Evolutionary conservation across 2,329 filamentous ascomycete species (phyloP), one percentile per base, ranked within the genome.

Genomic region (Albifimbria verrucaria): DNA sequence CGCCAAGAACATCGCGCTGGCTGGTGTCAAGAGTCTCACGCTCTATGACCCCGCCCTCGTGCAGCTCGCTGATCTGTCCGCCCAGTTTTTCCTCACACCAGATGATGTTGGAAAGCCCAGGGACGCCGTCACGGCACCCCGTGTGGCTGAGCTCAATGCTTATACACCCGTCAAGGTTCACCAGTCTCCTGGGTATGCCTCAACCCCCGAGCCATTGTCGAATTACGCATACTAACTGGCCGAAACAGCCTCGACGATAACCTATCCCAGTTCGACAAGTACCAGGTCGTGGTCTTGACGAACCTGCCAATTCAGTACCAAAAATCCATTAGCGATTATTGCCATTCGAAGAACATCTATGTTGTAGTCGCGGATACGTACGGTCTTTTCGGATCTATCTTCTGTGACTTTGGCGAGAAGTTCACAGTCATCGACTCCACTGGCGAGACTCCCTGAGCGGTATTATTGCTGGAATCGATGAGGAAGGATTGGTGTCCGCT

Each of bases 1-100:
- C 64, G 93, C 94, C 67, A 99, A 99, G 82, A 99, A 99, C 67
- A 91, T 99, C 66, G 94, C 94, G 55, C 87, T 99, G 63, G 94
- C 94, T 63, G 94, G 94, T 70, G 94, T 99, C 75, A 99, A 99
- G 81, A 97, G 92, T 67, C 77, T 99, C 62, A 94, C 93, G 2
- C 82, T 99, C 52, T 90, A 92, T 77, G 94, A 99, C 69, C 93
- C 94, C 46, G 85, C 87, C 47, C 90, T 90, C 42, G 88, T 90
- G 51, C 81, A 86, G 61, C 88, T 97, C 62, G 82, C 90, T 63
- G 94, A 99, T 68, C 85, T 99, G 28, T 97, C 94, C 41, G 90
- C 94, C 43, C 94, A 99, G 72, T 99, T 99, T 81, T 99, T 99
- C 81, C 85, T 99, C 21, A 90, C 85, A 53, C 81, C 86, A 18